Base-by-base conservation (phyloP, 1,139 yeast species). In the Casaregolazyma suthepensis region DNA sequence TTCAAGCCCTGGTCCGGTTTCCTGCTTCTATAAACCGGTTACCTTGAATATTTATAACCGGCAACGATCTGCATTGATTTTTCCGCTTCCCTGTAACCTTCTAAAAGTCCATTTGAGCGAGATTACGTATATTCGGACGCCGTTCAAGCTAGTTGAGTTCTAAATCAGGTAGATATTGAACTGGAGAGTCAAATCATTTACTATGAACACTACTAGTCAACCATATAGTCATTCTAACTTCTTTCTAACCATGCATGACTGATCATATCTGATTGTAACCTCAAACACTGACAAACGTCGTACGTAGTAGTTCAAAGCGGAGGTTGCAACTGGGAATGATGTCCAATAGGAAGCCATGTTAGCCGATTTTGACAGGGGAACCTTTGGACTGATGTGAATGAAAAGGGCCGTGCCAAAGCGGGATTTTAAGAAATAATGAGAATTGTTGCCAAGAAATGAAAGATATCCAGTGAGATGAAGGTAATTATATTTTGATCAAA, bases 1-100 rank as follows among this genome's bases (percentile, higher is more conserved):
- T 20, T 60, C 56, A 9, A 26, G 31, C 2, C 31, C 10, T 26
- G 31, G 31, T 26, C 2, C 2, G 2, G 10, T 26, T 26, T 26
- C 10, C 12, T 2, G 31, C 31, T 26, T 26, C 5, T 9, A 26
- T 26, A 12, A 26, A 7, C n/a, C n/a, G n/a, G n/a, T n/a, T n/a
- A n/a, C n/a, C 31, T 26, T 5, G 31, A 2, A 7, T 9, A n/a
- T 26, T 26, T 26, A 26, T 26, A 26, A 26, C 31, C 12, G 31
- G 31, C 31, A 26, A 7, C 31, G 31, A 26, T 26, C 31, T 26
- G 12, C 31, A 26, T 26, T 26, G 31, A 22, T 7, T 26, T 26
- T 26, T 26, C 31, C 31, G 31, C 12, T 26, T 26, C 31, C 31
- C 6, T 22, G 26, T 6, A 22, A 22, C 26, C 26, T 22, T 22